Evolutionary conservation across 768 basidiomycete genomes (phyloP), one percentile per base, ranked within the genome.

Genomic region (Rhizopogon vulgaris): DNA sequence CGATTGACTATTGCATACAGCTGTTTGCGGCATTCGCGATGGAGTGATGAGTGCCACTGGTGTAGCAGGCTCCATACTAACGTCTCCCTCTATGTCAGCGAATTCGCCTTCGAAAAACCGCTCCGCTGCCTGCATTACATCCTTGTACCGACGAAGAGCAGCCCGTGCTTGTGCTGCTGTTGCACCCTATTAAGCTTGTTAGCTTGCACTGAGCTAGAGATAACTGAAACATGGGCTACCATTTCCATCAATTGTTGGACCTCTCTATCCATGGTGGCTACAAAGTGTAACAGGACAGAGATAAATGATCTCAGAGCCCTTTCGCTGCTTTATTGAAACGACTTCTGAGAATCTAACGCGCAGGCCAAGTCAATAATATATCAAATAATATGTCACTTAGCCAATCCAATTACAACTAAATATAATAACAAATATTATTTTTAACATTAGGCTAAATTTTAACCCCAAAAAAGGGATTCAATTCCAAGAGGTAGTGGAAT

Each of bases 61-160:
- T 46, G 56, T 65, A 39, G 48, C 43, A 18, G 67, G 63, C 14
- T 63, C 64, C 76, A 82, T 79, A 38, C 72, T 71, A 40, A 72
- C 72, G 58, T 83, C 80, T 2, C 73, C 82, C n/a, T 60, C 69
- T n/a, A 90, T 71, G 62, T 86, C 71, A 60, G 90, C 87, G 60
- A 90, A 93, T 57, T 85, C 82, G 11, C 94, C 94, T 56, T 88
- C 85, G 55, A 91, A 88, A 54, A 91, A 82, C 41, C 78, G 77
- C 66, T 92, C 92, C 2, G 93, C 92, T 12, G 94, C 94, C 63
- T 89, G 78, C 88, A 91, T 90, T 34, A 94, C 91, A 75, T 97
- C 93, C 56, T 83, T 88, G 64, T 87, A 79, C 60, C 84, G 82
- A 56, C 76, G 79, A 63, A 96, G 69, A 15, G 94, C 94, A 28